Conservation (phyloP, 768 basidiomycete genomes). For the Psilocybe subaeruginosa region DNA sequence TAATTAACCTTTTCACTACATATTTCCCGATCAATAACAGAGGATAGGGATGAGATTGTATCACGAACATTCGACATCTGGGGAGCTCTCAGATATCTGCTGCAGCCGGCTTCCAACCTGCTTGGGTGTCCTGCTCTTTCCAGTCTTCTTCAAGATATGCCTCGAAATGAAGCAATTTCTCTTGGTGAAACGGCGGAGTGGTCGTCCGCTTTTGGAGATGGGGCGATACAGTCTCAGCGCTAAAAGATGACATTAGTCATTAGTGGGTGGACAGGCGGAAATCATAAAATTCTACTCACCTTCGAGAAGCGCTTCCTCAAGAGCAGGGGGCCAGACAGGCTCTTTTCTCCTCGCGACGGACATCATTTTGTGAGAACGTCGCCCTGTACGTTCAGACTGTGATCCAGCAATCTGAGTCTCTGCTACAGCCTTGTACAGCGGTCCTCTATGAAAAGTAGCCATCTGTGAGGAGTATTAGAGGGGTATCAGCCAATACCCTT, state of each 20-base stretch:
- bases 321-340: constrained; percentile 27
- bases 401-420: constrained; percentile 4
- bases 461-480: not conserved
- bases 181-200: constrained; percentile 62
- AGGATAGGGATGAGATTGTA: not conserved
- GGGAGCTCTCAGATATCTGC: constrained; percentile 69
- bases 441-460: not conserved
- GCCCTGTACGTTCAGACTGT: constrained; percentile 26
- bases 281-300: constrained; percentile 11
- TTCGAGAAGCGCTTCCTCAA: constrained; percentile 28
- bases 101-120: constrained; percentile 80
- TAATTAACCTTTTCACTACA: constrained; percentile 21
- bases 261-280: not conserved
- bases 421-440: not conserved
- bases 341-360: constrained; percentile 18
- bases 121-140: constrained; percentile 66
- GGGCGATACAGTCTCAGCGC: constrained; percentile 22
- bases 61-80: constrained; percentile 61
- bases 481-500: not conserved
- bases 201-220: constrained; percentile 21
- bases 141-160: constrained; percentile 64
- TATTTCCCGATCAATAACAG: not conserved
- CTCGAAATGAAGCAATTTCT: constrained; percentile 76
- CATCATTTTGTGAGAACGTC: constrained; percentile 27
- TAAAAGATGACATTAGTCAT: not conserved